These are phyloP conservation scores for Globisporangium iwayamae DNA, from an alignment of 352 stramenopile species.

Conservation along the genomic window DNA sequence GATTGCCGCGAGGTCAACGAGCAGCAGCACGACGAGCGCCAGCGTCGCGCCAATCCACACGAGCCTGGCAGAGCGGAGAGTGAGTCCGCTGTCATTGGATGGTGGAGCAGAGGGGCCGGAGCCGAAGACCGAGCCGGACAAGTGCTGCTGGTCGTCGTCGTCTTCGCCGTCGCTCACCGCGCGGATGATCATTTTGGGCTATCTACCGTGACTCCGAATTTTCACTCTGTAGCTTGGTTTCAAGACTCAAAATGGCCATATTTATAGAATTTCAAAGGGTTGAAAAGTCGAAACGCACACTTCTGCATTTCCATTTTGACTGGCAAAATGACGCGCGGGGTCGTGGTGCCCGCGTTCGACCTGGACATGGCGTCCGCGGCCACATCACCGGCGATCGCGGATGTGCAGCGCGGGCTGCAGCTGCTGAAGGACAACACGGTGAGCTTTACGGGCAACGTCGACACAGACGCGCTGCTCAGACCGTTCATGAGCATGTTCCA, in stretches of 20 bases:
- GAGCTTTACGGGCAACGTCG: slow-evolving; percentile 22
- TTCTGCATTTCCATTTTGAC: background rate
- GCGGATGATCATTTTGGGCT: slow-evolving; percentile 69
- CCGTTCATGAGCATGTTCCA: slow-evolving; percentile 65
- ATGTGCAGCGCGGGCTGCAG: slow-evolving; percentile 27
- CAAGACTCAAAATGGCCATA: no score
- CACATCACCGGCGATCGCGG: slow-evolving; percentile 14
- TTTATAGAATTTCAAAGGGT: background rate
- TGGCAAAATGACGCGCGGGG: slow-evolving; percentile 9
- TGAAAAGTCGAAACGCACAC: background rate
- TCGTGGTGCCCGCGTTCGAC: slow-evolving; percentile 18
- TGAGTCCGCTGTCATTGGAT: background rate
- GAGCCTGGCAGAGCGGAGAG: slow-evolving; percentile 20
- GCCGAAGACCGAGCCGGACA: slow-evolving; percentile 8
- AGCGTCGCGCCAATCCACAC: slow-evolving; percentile 46
- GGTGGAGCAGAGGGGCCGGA: slow-evolving; percentile 18
- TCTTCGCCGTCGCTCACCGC: slow-evolving; percentile 54
- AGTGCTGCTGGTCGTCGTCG: slow-evolving; percentile 24
- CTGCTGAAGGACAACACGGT: slow-evolving; percentile 26
- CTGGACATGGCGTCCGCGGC: slow-evolving; percentile 28
- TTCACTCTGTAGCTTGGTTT: no score
- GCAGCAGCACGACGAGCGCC: slow-evolving; percentile 42
- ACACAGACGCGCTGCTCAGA: slow-evolving; percentile 29
- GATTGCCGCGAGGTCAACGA: slow-evolving; percentile 57
- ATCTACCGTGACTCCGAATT: no score